Base-by-base conservation (phyloP, 108 stramenopile genomes). In the Halocafeteria seosinensis region DNA sequence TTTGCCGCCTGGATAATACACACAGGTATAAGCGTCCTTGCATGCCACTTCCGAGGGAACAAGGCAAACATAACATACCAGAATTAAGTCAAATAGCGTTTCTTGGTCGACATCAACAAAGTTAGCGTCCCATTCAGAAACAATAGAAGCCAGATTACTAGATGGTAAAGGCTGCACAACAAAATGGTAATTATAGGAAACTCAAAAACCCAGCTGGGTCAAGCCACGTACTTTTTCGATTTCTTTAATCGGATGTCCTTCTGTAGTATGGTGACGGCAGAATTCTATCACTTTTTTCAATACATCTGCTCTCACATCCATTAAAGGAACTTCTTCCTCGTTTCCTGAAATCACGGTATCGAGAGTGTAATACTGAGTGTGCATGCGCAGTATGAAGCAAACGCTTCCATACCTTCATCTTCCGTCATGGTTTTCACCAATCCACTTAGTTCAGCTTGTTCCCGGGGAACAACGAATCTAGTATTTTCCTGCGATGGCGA, bases 61-160 rank as follows among this genome's bases (percentile, higher is more conserved):
- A 5, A 25, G 60, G n/a, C 60, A 6, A 34, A 24, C 88, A 87
- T 76, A 90, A 86, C 69, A 88, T 87, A 93, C 96, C 37, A 95
- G 73, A 52, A 97, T 96, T 30, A 99, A 78, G 77, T 99, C 98
- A 78, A 96, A 99, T 50, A 99, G 78, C 31, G 91, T 69, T 50
- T 92, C 92, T 73, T 97, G 98, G 62, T 94, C 92, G 38, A 95
- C 75, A 64, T 91, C 78, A 30, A 99, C 94, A 73, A 94, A 99
- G 76, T 88, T 88, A 4, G 95, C 94, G 73, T 97, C 96, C 94
- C 94, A 97, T 73, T 91, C 88, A 69, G 95, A 92, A 59, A 99
- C 98, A 29, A 99, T 92, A 70, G 95, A 92, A 36, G 82, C 73
- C 95, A 99, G 92, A 72, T 84, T 80, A 30, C 88, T 78, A 37